Conservation (phyloP, 2,329 filamentous ascomycete genomes). For the Fusarium buharicum region DNA sequence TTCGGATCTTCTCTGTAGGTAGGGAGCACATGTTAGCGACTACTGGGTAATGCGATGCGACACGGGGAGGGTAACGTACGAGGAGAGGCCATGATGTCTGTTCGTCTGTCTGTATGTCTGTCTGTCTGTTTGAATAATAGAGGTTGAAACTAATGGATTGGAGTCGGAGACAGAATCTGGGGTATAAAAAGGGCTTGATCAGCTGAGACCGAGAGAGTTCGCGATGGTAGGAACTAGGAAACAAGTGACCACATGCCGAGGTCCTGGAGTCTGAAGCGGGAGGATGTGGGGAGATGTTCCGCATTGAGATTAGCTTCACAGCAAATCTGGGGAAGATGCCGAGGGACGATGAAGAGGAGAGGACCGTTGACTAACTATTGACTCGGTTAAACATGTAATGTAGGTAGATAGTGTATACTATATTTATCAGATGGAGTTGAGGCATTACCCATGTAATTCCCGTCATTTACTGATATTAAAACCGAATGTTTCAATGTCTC, state of each 20-base stretch:
- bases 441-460: background rate
- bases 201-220: conserved; percentile 24
- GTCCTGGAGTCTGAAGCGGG: conserved; percentile 31
- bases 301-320: conserved; percentile 25
- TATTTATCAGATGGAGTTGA: conserved; percentile 8
- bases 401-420: background rate
- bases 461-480: background rate
- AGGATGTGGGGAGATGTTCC: conserved; percentile 23
- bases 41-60: conserved; percentile 8
- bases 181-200: conserved; percentile 39
- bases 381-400: conserved; percentile 3
- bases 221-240: conserved; percentile 11
- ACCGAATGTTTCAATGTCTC: background rate
- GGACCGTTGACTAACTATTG: background rate
- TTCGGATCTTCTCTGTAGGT: conserved; percentile 72
- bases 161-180: conserved; percentile 10
- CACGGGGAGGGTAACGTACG: conserved; percentile 66
- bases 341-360: conserved; percentile 33
- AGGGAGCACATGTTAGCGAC: conserved; percentile 21
- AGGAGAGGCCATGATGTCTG: conserved; percentile 76
- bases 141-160: conserved; percentile 16
- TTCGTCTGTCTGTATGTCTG: conserved; percentile 14
- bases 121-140: conserved; percentile 14
- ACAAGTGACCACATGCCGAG: conserved; percentile 40
- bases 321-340: conserved; percentile 46